phyloP scores from a whole-genome alignment of 129 eudicot species.

The Chrysanthemum makinoi region DNA sequence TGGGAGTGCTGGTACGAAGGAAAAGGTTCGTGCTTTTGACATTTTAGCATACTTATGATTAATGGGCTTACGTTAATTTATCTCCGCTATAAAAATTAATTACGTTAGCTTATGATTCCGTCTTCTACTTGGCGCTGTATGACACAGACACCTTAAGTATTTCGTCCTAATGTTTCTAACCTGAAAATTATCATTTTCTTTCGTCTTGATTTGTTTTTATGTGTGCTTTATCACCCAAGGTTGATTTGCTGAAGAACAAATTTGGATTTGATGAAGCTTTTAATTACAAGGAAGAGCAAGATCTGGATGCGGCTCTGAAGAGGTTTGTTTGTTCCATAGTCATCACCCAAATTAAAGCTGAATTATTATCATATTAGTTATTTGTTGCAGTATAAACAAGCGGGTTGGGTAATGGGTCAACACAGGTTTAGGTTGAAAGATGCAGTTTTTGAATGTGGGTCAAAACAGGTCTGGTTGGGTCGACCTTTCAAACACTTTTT shows the following conservation, averaged over 20 bases:
- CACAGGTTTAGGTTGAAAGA: too few relatives aligned
- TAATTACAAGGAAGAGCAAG: conserved; percentile 41
- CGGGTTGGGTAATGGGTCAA: too few relatives aligned
- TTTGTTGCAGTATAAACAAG: too few relatives aligned
- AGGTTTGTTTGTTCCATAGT: conserved; percentile 16
- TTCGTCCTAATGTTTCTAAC: too few relatives aligned
- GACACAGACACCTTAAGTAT: too few relatives aligned
- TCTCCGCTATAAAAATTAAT: too few relatives aligned
- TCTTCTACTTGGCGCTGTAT: too few relatives aligned
- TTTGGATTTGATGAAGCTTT: conserved; percentile 44
- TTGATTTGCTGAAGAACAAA: conserved; percentile 37
- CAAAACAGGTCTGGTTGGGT: too few relatives aligned
- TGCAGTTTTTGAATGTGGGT: too few relatives aligned
- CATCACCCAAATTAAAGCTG: not conserved
- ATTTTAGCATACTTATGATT: not conserved
- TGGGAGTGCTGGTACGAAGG: conserved; percentile 46
- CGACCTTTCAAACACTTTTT: too few relatives aligned
- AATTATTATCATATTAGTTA: not conserved
- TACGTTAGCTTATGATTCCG: too few relatives aligned
- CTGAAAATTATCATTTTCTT: not conserved
- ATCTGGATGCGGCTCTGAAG: conserved; percentile 32
- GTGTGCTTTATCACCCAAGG: conserved; percentile 20
- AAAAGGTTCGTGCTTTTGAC: conserved; percentile 26
- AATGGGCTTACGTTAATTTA: not conserved
- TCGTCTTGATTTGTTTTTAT: not conserved